phyloP scores from a whole-genome alignment of 768 basidiomycete genomes.

The Tephrocybe sp. region DNA sequence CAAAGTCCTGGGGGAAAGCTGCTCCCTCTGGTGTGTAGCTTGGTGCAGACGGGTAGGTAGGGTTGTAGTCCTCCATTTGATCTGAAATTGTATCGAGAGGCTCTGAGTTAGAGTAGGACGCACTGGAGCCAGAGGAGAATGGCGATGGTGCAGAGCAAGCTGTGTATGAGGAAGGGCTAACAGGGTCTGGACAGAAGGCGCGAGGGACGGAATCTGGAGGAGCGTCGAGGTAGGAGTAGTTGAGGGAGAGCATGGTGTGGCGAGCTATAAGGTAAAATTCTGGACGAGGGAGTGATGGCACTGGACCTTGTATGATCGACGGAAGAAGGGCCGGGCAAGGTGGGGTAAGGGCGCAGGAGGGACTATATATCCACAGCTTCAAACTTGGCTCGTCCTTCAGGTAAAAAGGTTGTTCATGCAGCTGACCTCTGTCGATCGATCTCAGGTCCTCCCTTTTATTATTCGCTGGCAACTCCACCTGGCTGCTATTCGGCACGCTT shows the following conservation, averaged over 20 bases:
- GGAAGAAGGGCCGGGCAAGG: not conserved
- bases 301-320: slow-evolving; percentile 27
- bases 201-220: slow-evolving; percentile 7
- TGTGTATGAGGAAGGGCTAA: slow-evolving; percentile 37
- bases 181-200: slow-evolving; percentile 19
- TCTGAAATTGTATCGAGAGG: slow-evolving; percentile 14
- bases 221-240: slow-evolving; percentile 6
- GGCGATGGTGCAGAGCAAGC: slow-evolving; percentile 37
- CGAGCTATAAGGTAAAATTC: slow-evolving; percentile 16
- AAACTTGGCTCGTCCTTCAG: slow-evolving; percentile 6
- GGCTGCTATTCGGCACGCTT: not conserved
- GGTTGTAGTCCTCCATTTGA: slow-evolving; percentile 12
- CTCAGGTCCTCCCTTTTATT: slow-evolving; percentile 14
- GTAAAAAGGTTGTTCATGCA: slow-evolving; percentile 15
- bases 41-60: too few species aligned
- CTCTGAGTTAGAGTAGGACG: slow-evolving; percentile 30
- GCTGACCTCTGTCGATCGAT: slow-evolving; percentile 21
- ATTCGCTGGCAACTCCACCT: not conserved
- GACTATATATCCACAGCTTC: not conserved
- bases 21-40: too few species aligned
- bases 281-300: slow-evolving; percentile 19
- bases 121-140: slow-evolving; percentile 36
- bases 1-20: slow-evolving; percentile 20
- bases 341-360: not conserved
- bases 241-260: slow-evolving; percentile 14